Conservation (phyloP, 2,329 filamentous ascomycete species). For the Pezicula neosporulosa region DNA sequence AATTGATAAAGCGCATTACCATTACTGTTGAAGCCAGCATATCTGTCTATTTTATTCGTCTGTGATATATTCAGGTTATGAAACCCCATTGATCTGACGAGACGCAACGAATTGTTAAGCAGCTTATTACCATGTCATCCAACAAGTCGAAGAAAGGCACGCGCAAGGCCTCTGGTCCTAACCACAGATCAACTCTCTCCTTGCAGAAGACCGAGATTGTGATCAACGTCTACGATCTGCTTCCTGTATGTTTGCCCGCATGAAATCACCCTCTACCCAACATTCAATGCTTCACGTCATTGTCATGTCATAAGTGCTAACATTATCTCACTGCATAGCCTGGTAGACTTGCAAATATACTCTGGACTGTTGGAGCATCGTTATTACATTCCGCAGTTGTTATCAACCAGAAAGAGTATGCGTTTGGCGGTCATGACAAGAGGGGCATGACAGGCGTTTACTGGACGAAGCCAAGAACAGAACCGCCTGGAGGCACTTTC, state of each 20-base stretch:
- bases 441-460: constrained; percentile 74
- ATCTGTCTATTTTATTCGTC: too few species aligned
- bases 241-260: constrained; percentile 50
- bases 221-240: constrained; percentile 76
- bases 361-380: constrained; percentile 75
- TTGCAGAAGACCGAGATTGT: constrained; percentile 69
- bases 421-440: constrained; percentile 77
- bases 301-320: constrained; percentile 1
- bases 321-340: constrained; percentile 43
- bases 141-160: constrained; percentile 18
- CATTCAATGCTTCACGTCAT: background rate
- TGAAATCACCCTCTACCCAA: background rate
- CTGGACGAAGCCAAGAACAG: constrained; percentile 69
- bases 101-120: background rate
- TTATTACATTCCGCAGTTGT: constrained; percentile 82
- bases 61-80: too few species aligned
- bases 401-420: constrained; percentile 77
- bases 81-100: too few species aligned
- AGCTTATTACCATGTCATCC: constrained; percentile 17
- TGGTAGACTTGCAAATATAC: constrained; percentile 67
- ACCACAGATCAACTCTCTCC: constrained; percentile 63
- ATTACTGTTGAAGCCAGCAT: background rate
- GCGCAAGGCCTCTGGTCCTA: constrained; percentile 16
- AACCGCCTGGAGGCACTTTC: constrained; percentile 77
- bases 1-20: too few species aligned